A percentile compares a stretch with the other conserved stretches of the same genome.
These are phyloP conservation scores for Botryobasidium botryosum DNA, from an alignment of 768 basidiomycete species.

Conservation along the genomic window DNA sequence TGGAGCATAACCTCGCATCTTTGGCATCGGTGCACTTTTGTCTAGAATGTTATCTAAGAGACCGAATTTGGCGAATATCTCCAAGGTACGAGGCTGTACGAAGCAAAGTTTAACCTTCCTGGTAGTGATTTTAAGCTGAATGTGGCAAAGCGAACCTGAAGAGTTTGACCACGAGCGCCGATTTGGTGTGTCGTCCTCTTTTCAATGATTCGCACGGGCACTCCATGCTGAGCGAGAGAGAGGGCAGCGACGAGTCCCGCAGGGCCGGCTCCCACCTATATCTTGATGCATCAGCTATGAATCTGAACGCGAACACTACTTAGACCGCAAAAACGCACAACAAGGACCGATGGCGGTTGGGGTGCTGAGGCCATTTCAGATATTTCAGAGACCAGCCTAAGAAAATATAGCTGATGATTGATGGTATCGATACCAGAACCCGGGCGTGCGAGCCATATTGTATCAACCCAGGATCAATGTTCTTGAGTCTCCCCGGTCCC, in stretches of 20 bases:
- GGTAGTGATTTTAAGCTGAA: background rate
- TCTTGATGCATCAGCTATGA: too few relatives aligned
- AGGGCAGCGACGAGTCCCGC: background rate
- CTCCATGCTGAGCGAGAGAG: background rate
- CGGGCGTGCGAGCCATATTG: too few relatives aligned
- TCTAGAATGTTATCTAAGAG: background rate
- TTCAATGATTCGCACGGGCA: background rate
- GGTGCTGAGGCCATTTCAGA: too few relatives aligned
- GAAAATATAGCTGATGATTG: too few relatives aligned
- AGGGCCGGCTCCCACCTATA: slow-evolving; percentile 19
- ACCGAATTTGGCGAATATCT: background rate
- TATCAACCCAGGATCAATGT: too few relatives aligned
- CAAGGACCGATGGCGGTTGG: too few relatives aligned
- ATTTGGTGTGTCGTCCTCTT: slow-evolving; percentile 16
- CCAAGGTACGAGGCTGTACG: background rate
- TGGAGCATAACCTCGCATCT: background rate
- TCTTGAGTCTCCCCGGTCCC: too few relatives aligned
- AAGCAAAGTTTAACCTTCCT: background rate
- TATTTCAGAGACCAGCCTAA: too few relatives aligned
- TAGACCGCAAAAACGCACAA: too few relatives aligned
- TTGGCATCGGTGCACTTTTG: too few relatives aligned
- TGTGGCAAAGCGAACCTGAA: slow-evolving; percentile 25
- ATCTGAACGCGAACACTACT: too few relatives aligned
- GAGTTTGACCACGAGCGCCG: slow-evolving; percentile 25
- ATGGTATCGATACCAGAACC: too few relatives aligned